These are phyloP conservation scores for Pythium aristosporum DNA, from an alignment of 352 stramenopile genomes.

Conservation along the genomic window DNA sequence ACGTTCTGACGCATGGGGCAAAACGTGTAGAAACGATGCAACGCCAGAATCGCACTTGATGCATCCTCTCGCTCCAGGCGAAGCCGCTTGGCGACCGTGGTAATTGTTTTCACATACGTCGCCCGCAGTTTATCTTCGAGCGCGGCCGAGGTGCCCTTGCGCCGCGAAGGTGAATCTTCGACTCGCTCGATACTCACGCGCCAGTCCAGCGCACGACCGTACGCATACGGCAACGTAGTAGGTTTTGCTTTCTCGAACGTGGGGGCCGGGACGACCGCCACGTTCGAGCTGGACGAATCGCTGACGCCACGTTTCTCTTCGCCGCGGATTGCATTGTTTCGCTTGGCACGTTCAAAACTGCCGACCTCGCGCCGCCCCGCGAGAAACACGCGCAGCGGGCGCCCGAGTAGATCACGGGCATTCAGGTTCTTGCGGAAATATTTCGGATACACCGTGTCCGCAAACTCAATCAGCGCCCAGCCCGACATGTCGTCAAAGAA, in stretches of 20 bases:
- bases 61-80: conserved; percentile 67
- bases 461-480: conserved; percentile 76
- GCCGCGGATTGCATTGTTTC: conserved; percentile 32
- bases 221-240: conserved; percentile 29
- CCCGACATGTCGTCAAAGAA: conserved; percentile 67
- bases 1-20: conserved; percentile 65
- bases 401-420: conserved; percentile 46
- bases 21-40: conserved; percentile 81
- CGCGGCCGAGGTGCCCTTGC: conserved; percentile 48
- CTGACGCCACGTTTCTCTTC: conserved; percentile 3
- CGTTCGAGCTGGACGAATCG: neutral
- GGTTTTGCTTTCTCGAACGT: neutral
- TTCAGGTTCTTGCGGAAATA: conserved; percentile 61
- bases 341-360: conserved; percentile 56
- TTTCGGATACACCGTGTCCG: conserved; percentile 40
- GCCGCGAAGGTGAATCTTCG: conserved; percentile 59
- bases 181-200: conserved; percentile 56
- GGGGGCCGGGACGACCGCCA: neutral
- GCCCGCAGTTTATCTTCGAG: conserved; percentile 65
- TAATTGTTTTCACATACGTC: conserved; percentile 65
- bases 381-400: conserved; percentile 53
- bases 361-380: conserved; percentile 61
- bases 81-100: conserved; percentile 60
- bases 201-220: conserved; percentile 74
- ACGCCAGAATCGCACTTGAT: conserved; percentile 69